Conservation (phyloP, 1,139 yeast species). For the Blastobotrys malaysiensis region DNA sequence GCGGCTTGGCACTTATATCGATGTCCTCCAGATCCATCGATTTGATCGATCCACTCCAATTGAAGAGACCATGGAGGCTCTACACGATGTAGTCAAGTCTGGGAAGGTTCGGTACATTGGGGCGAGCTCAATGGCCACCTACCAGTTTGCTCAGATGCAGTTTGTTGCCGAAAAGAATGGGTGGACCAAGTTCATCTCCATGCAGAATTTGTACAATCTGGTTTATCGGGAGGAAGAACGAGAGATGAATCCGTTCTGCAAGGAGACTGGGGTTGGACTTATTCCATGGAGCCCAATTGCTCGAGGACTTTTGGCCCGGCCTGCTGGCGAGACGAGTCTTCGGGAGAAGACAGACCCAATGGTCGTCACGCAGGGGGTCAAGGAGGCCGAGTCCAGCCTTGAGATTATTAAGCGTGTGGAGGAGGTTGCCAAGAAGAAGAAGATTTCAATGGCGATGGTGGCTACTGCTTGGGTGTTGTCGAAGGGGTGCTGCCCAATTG, state of each 20-base stretch:
- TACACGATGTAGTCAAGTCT: slow-evolving; percentile 45
- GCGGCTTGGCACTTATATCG: slow-evolving; percentile 66
- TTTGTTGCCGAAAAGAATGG: slow-evolving; percentile 45
- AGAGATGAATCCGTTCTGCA: slow-evolving; percentile 53
- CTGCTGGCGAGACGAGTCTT: slow-evolving; percentile 20
- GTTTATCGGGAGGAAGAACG: slow-evolving; percentile 56
- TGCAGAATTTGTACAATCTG: slow-evolving; percentile 55
- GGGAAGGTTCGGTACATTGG: slow-evolving; percentile 53
- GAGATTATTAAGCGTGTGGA: slow-evolving; percentile 49
- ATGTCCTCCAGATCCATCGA: slow-evolving; percentile 70
- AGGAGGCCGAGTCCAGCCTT: slow-evolving; percentile 8
- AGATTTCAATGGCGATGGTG: slow-evolving; percentile 49
- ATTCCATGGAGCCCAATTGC: slow-evolving; percentile 52
- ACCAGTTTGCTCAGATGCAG: slow-evolving; percentile 45
- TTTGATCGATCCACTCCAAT: slow-evolving; percentile 41
- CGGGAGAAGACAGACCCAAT: slow-evolving; percentile 13
- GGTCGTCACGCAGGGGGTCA: slow-evolving; percentile 3
- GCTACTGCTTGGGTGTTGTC: slow-evolving; percentile 51
- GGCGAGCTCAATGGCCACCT: slow-evolving; percentile 49
- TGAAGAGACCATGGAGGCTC: slow-evolving; percentile 50
- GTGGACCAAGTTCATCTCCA: slow-evolving; percentile 52
- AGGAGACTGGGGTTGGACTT: slow-evolving; percentile 43
- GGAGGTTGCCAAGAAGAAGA: slow-evolving; percentile 43
- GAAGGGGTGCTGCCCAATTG: slow-evolving; percentile 51
- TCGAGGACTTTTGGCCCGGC: slow-evolving; percentile 44